These are phyloP conservation scores for Mycena rosella DNA, from an alignment of 768 basidiomycete genomes.

Conservation along the genomic window DNA sequence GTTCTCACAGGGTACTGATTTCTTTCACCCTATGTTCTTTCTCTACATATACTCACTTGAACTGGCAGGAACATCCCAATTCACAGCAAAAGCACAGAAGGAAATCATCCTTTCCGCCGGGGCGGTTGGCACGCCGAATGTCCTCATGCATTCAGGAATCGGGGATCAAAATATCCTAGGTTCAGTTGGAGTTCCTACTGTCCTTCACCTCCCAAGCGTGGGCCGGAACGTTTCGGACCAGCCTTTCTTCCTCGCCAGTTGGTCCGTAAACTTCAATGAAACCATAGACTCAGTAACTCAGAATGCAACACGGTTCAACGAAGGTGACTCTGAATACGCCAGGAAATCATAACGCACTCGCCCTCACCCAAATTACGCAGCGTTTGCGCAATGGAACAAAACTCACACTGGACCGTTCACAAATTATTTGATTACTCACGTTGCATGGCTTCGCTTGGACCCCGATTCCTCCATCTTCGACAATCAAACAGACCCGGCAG, in stretches of 20 bases:
- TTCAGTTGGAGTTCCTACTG: slow-evolving; percentile 28
- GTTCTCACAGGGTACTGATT: slow-evolving; percentile 34
- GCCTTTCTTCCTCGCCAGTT: slow-evolving; percentile 30
- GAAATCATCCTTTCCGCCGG: slow-evolving; percentile 51
- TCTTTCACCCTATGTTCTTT: too few relatives aligned
- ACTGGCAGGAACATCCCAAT: not conserved
- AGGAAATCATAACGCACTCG: too few relatives aligned
- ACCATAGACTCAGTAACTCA: slow-evolving; percentile 23
- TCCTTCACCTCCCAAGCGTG: slow-evolving; percentile 40
- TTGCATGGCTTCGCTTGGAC: slow-evolving; percentile 36
- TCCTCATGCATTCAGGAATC: slow-evolving; percentile 46
- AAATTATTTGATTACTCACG: too few relatives aligned
- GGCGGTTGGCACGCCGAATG: slow-evolving; percentile 44
- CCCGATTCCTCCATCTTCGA: not conserved
- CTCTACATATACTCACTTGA: not conserved
- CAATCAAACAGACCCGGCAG: slow-evolving; percentile 36
- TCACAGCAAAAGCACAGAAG: slow-evolving; percentile 38
- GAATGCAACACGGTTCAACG: slow-evolving; percentile 29
- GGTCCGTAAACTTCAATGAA: slow-evolving; percentile 36
- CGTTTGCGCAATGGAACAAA: slow-evolving; percentile 39
- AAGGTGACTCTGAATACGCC: too few relatives aligned
- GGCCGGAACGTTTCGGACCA: slow-evolving; percentile 44
- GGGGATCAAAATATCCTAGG: slow-evolving; percentile 36
- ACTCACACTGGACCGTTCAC: slow-evolving; percentile 42
- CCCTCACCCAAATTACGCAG: too few relatives aligned